Conservation (phyloP, 768 basidiomycete species). For the Strobilomyces echinocephalus region DNA sequence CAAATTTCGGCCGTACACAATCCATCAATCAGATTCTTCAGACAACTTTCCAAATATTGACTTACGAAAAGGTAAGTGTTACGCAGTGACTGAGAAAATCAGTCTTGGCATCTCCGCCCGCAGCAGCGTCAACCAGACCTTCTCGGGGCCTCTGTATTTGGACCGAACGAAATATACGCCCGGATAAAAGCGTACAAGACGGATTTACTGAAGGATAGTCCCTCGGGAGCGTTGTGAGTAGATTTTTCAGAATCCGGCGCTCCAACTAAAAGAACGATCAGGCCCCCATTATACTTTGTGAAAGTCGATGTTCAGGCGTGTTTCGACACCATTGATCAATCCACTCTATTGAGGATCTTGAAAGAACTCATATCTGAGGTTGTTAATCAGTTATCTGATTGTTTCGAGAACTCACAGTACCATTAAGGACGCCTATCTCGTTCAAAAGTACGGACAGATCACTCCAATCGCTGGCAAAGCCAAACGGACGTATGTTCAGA, state of each 20-base stretch:
- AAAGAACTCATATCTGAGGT: constrained; percentile 71
- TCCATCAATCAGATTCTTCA: constrained; percentile 89
- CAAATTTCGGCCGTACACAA: constrained; percentile 31
- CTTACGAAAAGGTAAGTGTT: constrained; percentile 70
- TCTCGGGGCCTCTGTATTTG: constrained; percentile 79
- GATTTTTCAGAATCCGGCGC: background rate
- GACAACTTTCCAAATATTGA: constrained; percentile 80
- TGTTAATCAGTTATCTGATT: background rate
- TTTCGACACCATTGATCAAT: constrained; percentile 94
- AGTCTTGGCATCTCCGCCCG: background rate
- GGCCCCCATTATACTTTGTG: constrained; percentile 89
- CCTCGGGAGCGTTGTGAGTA: constrained; percentile 50
- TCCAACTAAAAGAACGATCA: constrained; percentile 26
- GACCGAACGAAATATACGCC: constrained; percentile 75
- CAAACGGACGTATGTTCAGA: constrained; percentile 51
- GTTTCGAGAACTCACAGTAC: background rate
- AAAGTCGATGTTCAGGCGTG: constrained; percentile 96
- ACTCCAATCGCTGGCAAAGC: constrained; percentile 51
- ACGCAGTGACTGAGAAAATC: background rate
- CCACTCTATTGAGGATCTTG: constrained; percentile 75
- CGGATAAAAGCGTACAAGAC: constrained; percentile 70
- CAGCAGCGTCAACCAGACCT: constrained; percentile 60
- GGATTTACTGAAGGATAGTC: constrained; percentile 34
- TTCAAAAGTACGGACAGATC: constrained; percentile 68
- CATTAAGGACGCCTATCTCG: constrained; percentile 65